Evolutionary conservation across 352 stramenopile species (phyloP).

Genomic region (Globisporangium rhizosaccharum): DNA sequence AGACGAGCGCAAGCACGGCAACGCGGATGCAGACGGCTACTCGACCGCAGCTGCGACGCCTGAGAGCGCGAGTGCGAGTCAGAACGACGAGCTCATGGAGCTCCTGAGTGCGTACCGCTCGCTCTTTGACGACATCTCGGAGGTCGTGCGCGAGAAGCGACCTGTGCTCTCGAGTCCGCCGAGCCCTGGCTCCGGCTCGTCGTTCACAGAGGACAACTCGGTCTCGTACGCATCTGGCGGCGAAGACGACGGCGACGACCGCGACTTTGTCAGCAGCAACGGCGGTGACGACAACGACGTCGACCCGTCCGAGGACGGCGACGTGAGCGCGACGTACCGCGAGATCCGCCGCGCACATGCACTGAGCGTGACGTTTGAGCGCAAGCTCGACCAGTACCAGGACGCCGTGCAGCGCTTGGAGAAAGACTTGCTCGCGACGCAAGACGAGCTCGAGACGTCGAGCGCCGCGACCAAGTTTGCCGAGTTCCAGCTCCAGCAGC

Average conservation of each 20-base stretch:
- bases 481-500: slow-evolving; percentile 73
- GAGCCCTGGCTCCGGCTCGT: slow-evolving; percentile 58
- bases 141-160: slow-evolving; percentile 49
- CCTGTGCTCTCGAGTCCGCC: slow-evolving; percentile 32
- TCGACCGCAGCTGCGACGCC: slow-evolving; percentile 3
- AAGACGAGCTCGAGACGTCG: slow-evolving; percentile 79
- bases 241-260: slow-evolving; percentile 24
- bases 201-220: slow-evolving; percentile 60
- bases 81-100: slow-evolving; percentile 47
- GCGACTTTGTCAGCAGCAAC: slow-evolving; percentile 14
- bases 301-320: slow-evolving; percentile 29
- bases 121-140: slow-evolving; percentile 54
- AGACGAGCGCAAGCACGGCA: slow-evolving; percentile 32
- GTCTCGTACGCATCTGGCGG: slow-evolving; percentile 49
- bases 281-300: slow-evolving; percentile 36
- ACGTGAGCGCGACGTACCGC: slow-evolving; percentile 28
- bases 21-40: slow-evolving; percentile 17
- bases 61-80: slow-evolving; percentile 10
- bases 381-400: slow-evolving; percentile 67
- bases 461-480: slow-evolving; percentile 74
- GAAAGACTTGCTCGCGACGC: slow-evolving; percentile 46
- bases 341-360: slow-evolving; percentile 62
- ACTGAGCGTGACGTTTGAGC: slow-evolving; percentile 53
- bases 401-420: slow-evolving; percentile 67
- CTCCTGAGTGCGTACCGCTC: slow-evolving; percentile 65